Conservation (phyloP, 805 yeast species). For the Saturnispora halmiae region DNA sequence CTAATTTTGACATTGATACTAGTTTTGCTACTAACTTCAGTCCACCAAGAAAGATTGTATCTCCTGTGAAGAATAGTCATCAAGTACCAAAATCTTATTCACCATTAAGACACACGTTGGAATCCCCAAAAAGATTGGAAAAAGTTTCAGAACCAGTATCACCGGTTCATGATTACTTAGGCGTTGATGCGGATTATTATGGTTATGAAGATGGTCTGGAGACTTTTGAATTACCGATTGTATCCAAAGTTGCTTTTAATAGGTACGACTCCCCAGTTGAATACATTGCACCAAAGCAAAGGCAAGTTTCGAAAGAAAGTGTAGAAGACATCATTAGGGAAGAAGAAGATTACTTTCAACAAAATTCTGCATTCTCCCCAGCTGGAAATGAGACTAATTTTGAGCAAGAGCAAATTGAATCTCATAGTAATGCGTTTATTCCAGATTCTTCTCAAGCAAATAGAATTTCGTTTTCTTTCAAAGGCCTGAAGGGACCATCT, state of each 20-base stretch:
- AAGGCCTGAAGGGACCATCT: conserved; percentile 53
- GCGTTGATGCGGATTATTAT: conserved; percentile 8
- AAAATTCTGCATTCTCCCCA: no score
- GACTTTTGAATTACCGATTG: conserved; percentile 1
- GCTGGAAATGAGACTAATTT: background rate
- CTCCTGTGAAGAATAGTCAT: background rate
- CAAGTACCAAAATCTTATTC: background rate
- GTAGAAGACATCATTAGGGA: conserved; percentile 12
- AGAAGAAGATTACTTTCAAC: conserved; percentile 10
- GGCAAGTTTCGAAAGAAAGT: conserved; percentile 11
- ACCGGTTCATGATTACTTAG: conserved; percentile 14
- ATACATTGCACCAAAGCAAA: conserved; percentile 1
- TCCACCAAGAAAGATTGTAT: conserved; percentile 5
- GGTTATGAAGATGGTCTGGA: conserved; percentile 5
- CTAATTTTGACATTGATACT: conserved; percentile 20
- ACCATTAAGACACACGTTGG: background rate
- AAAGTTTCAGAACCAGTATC: conserved; percentile 3
- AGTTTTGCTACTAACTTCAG: conserved; percentile 8
- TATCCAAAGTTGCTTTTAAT: conserved; percentile 1
- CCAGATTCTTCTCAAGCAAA: conserved; percentile 8
- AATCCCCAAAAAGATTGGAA: background rate
- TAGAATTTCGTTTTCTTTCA: conserved; percentile 42
- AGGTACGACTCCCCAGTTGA: background rate
- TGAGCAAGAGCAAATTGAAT: background rate
- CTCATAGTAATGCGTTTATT: conserved; percentile 13